Conservation (phyloP, 164 flowering plant species). For the Cinnamomum chago region DNA sequence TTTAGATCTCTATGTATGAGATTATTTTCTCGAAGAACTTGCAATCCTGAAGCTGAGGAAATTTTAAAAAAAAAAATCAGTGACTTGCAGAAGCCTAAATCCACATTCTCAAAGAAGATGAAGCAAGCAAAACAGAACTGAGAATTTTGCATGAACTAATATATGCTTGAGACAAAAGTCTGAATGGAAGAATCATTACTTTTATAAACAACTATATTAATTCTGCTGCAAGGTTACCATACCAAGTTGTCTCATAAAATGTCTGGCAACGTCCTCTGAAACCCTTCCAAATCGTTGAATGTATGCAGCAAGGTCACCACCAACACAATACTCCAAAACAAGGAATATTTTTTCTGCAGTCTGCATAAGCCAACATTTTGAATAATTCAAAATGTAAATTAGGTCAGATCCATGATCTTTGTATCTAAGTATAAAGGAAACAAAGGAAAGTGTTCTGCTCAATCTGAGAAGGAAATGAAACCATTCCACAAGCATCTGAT, state of each 20-base stretch:
- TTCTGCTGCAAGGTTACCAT: constrained; percentile 5
- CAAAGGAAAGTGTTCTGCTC: neutral
- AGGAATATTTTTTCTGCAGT: constrained; percentile 43
- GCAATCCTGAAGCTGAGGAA: constrained; percentile 48
- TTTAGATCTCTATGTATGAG: constrained; percentile 59
- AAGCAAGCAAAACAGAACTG: neutral
- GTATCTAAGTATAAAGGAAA: neutral
- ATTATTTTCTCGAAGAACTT: constrained; percentile 50
- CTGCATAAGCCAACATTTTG: constrained; percentile 15
- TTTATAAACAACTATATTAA: neutral
- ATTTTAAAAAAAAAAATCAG: constrained; percentile 5
- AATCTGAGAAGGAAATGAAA: neutral
- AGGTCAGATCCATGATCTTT: neutral
- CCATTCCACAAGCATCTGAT: neutral
- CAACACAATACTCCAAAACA: constrained; percentile 53
- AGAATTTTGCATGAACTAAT: neutral
- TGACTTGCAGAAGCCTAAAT: neutral
- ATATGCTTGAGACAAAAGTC: neutral
- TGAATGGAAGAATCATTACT: neutral
- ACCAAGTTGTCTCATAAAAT: constrained; percentile 61
- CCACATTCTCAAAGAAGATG: neutral
- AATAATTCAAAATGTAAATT: neutral
- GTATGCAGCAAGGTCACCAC: constrained; percentile 58
- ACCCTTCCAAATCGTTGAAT: constrained; percentile 42
- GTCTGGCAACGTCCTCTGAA: constrained; percentile 44